A percentile compares a stretch with the other conserved stretches of the same genome.
phyloP scores from a whole-genome alignment of 2,329 filamentous ascomycete species.

The Cladorrhinum sp. region DNA sequence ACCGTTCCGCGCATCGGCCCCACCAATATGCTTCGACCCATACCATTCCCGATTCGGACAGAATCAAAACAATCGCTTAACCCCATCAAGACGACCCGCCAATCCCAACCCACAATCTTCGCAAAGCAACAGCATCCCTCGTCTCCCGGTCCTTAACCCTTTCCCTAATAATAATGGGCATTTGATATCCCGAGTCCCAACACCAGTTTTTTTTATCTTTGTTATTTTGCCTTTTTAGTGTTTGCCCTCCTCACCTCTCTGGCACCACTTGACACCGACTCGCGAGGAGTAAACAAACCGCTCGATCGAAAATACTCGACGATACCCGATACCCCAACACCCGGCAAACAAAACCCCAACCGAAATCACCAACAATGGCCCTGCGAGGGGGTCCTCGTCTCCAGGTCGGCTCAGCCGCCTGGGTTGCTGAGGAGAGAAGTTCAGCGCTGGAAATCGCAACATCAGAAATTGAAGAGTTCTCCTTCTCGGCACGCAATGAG shows the following conservation, averaged over 20 bases:
- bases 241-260: background rate
- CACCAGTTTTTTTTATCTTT: background rate
- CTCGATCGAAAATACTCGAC: slow-evolving; percentile 1
- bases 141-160: slow-evolving; percentile 6
- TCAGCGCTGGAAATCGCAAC: slow-evolving; percentile 73
- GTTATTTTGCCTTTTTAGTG: background rate
- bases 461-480: slow-evolving; percentile 87
- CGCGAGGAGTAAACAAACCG: background rate
- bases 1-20: slow-evolving; percentile 10
- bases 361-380: slow-evolving; percentile 32
- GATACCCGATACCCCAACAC: background rate
- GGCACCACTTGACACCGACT: slow-evolving; percentile 14
- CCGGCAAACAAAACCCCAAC: slow-evolving; percentile 3
- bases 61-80: slow-evolving; percentile 29
- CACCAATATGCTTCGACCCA: slow-evolving; percentile 16
- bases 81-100: slow-evolving; percentile 15
- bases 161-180: slow-evolving; percentile 10
- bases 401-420: slow-evolving; percentile 76
- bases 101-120: slow-evolving; percentile 25
- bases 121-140: slow-evolving; percentile 13
- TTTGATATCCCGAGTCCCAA: background rate
- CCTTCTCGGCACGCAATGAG: slow-evolving; percentile 88
- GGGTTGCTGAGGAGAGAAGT: slow-evolving; percentile 81
- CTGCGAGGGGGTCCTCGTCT: slow-evolving; percentile 55
- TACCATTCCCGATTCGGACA: slow-evolving; percentile 26